Evolutionary conservation across 257 asterid genomes (phyloP).

Genomic region (Nicotiana otophora): DNA sequence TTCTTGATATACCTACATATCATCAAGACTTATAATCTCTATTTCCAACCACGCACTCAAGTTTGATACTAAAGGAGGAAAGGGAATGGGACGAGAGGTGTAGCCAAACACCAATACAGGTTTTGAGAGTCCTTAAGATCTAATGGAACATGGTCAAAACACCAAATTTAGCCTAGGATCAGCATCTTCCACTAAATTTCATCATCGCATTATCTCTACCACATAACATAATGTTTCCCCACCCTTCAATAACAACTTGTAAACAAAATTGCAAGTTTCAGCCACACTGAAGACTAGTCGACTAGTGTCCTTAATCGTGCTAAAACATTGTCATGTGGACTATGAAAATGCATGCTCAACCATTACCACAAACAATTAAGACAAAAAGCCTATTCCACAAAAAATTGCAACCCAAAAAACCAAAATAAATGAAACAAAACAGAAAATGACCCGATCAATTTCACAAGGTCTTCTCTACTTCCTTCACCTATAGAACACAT

Average conservation of each 20-base stretch:
- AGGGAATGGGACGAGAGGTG: not conserved
- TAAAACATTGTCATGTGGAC: not conserved
- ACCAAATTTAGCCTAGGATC: not conserved
- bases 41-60: not conserved
- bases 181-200: not conserved
- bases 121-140: not conserved
- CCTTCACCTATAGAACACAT: not conserved
- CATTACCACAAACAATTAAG: not conserved
- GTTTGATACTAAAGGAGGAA: not conserved
- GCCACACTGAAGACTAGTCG: not conserved
- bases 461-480: too few relatives aligned
- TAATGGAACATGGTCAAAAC: not conserved
- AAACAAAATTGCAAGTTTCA: not conserved
- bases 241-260: not conserved
- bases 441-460: too few relatives aligned
- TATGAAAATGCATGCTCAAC: not conserved
- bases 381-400: not conserved
- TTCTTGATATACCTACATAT: not conserved
- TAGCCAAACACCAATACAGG: not conserved
- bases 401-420: not conserved
- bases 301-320: not conserved
- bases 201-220: not conserved
- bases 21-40: not conserved
- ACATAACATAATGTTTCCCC: not conserved
- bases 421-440: not conserved